Evolutionary conservation across 1,139 yeast species (phyloP), one percentile per base, ranked within the genome.

Genomic region (Blastobotrys proliferans): DNA sequence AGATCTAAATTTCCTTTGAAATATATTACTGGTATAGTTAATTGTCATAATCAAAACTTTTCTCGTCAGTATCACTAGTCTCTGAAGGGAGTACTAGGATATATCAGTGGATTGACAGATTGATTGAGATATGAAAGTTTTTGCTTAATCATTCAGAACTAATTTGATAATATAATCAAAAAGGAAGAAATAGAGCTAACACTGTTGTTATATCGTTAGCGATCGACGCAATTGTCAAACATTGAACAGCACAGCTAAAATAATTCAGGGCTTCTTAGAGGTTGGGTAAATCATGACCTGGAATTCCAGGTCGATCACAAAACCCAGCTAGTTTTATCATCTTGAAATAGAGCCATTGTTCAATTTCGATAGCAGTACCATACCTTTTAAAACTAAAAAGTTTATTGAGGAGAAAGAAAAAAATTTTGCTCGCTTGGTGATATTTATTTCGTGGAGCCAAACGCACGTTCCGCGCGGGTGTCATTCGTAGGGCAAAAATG

Each of bases 71-170:
- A 2, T 29, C 39, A 16, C 36, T 16, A 25, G n/a, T 5, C 11
- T 29, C 41, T 21, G 18, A 28, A 39, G 4, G 32, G 26, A 26
- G 24, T 4, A 17, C 16, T 16, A 4, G 9, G 6, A 25, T n/a
- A 20, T 20, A 13, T 58, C 63, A 55, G 63, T 49, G 63, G 63
- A 58, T 58, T 58, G 63, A 58, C 63, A 58, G 63, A 57, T 54
- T 51, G 46, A 44, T 34, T 43, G 45, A 43, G 34, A 40, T 46
- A 43, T 29, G 45, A 39, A 40, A 29, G 34, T 46, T 40, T 50
- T 44, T 49, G 46, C n/a, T n/a, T 55, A 58, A 54, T 55, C 57
- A 57, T 51, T 35, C 47, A 33, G 27, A 14, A 19, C 11, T 8
- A 11, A 22, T 22, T 11, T 8, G 11, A 11, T 8, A 22, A 22